A percentile compares a stretch with the other conserved stretches of the same genome.
Evolutionary conservation across 768 basidiomycete species (phyloP).

Genomic region (Termitomyces sp.): DNA sequence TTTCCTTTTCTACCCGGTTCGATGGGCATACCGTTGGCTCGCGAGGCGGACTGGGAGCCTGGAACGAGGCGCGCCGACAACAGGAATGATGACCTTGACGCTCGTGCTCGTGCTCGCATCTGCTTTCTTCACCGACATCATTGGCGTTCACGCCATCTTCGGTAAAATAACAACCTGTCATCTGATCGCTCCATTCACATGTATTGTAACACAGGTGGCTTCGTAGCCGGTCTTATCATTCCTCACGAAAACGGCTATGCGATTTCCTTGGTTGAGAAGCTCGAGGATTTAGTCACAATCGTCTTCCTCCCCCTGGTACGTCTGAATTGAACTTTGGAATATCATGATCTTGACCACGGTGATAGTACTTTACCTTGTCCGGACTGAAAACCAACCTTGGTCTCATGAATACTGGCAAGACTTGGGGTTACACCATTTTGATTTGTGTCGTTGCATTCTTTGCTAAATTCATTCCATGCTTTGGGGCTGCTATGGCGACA

Average conservation of each 20-base stretch:
- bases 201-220: constrained; percentile 49
- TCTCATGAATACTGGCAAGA: constrained; percentile 65
- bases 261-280: constrained; percentile 73
- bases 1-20: constrained; percentile 58
- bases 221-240: constrained; percentile 81
- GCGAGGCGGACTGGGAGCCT: constrained; percentile 63
- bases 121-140: constrained; percentile 82
- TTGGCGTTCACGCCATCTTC: constrained; percentile 69
- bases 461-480: constrained; percentile 76
- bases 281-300: constrained; percentile 79
- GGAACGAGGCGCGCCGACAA: constrained; percentile 64
- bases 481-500: constrained; percentile 43
- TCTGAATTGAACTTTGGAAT: background rate
- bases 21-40: constrained; percentile 60
- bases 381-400: constrained; percentile 80
- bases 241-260: constrained; percentile 81
- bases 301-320: constrained; percentile 32
- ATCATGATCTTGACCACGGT: background rate
- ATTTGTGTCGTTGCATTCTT: constrained; percentile 71
- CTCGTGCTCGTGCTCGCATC: constrained; percentile 67
- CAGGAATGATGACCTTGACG: constrained; percentile 72
- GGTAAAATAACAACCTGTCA: constrained; percentile 25
- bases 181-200: background rate
- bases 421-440: constrained; percentile 78
- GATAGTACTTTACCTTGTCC: constrained; percentile 73